Conservation (phyloP, 192 early-diverging fungal genomes). For the Linnemannia schmuckeri region DNA sequence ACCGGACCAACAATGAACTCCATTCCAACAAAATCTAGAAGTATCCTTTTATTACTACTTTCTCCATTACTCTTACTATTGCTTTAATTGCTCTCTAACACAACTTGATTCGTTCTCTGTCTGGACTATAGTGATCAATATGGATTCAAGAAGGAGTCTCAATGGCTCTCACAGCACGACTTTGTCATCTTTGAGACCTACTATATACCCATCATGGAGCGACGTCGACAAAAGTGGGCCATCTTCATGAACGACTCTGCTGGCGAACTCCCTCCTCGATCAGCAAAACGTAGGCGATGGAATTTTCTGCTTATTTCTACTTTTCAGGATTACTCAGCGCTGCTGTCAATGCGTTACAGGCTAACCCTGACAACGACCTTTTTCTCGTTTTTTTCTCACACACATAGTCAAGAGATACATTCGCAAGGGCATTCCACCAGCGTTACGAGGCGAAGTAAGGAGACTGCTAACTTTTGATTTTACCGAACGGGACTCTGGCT, state of each 20-base stretch:
- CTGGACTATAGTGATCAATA: constrained; percentile 66
- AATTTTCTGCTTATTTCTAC: neutral
- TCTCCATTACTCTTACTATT: neutral
- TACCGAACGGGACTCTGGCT: neutral
- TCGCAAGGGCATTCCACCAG: constrained; percentile 83
- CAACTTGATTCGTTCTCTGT: neutral
- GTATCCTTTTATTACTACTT: constrained; percentile 12
- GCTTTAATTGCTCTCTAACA: neutral
- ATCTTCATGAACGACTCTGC: constrained; percentile 60
- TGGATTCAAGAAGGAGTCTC: constrained; percentile 66
- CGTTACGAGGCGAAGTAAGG: constrained; percentile 69
- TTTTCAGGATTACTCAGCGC: no score
- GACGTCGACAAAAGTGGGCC: constrained; percentile 64
- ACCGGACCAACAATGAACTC: neutral
- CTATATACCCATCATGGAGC: constrained; percentile 63
- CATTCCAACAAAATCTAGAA: neutral
- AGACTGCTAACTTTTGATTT: constrained; percentile 5
- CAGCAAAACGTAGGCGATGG: constrained; percentile 57
- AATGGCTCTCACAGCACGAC: constrained; percentile 65
- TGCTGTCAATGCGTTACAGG: neutral
- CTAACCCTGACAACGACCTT: neutral
- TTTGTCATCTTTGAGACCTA: constrained; percentile 62
- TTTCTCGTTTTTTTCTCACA: constrained; percentile 9
- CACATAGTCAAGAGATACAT: constrained; percentile 77
- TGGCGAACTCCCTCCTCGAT: constrained; percentile 58